phyloP scores from a whole-genome alignment of 2,329 filamentous ascomycete species.

The Myriosclerotinia scirpicola region DNA sequence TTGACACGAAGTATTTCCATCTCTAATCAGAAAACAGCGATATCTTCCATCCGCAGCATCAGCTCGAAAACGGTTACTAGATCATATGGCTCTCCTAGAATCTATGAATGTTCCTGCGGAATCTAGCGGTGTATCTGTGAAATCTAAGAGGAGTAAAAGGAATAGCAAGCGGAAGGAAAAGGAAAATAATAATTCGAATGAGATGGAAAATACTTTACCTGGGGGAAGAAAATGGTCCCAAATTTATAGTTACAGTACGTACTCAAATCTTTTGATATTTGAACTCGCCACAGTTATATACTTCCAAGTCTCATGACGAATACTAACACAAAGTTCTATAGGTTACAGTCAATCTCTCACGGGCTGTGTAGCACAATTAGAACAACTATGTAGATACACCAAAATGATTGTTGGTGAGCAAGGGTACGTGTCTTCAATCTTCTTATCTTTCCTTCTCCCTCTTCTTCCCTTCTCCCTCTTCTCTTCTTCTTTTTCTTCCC shows the following conservation, averaged over 20 bases:
- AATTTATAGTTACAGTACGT: conserved; percentile 52
- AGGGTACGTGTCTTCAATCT: conserved; percentile 37
- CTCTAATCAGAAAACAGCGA: conserved; percentile 36
- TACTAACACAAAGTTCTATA: background rate
- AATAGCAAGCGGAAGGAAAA: conserved; percentile 6
- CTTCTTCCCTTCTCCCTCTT: background rate
- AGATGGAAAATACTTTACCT: conserved; percentile 24
- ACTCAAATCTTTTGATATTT: too few relatives aligned
- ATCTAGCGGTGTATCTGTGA: conserved; percentile 13
- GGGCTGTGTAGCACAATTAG: conserved; percentile 53
- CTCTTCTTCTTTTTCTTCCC: background rate
- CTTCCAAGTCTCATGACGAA: background rate
- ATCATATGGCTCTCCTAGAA: conserved; percentile 52
- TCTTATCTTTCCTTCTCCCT: conserved; percentile 1
- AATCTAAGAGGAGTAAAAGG: conserved; percentile 12
- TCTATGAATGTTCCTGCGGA: conserved; percentile 27
- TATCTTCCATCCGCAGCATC: conserved; percentile 58
- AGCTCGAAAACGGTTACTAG: conserved; percentile 52
- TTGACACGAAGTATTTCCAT: background rate
- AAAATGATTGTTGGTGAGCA: conserved; percentile 59
- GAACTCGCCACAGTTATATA: too few relatives aligned
- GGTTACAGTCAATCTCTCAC: conserved; percentile 54
- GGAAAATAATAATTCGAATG: conserved; percentile 11
- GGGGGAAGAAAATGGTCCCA: conserved; percentile 52
- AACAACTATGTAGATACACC: conserved; percentile 55